Base-by-base conservation (phyloP, 345 rosid genomes). In the Aethionema arabicum region DNA sequence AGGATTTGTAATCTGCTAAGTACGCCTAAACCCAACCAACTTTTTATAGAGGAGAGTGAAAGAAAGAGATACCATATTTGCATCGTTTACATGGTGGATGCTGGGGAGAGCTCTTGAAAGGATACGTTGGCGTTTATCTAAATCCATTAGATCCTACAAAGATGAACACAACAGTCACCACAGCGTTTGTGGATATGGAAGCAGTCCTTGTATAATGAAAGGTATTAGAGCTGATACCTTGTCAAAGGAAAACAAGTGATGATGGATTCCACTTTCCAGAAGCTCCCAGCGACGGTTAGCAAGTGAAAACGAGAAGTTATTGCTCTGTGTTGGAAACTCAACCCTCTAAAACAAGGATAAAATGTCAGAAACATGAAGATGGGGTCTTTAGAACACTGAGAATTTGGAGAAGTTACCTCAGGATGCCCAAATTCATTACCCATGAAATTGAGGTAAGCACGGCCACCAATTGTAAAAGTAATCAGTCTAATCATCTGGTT, bases 381-480 rank as follows among this genome's bases (percentile, higher is more conserved):
- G 43, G 45, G 21, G 37, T 36, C 27, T 53, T 69, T 27, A 40
- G 43, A 56, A 62, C 29, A 39, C 40, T 14, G 15, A 68, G 47
- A 6, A 37, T 39, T 43, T 45, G 50, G 44, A 33, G 72, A 66
- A 45, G 76, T 53, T 68, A 89, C 98, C 83, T 78, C 74, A 30
- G 98, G 95, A 79, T 92, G 98, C 72, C 91, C 98, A 79, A 92
- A 92, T 79, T 92, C 98, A 56, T 92, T 89, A 63, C 98, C 98
- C 90, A 89, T 89, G 78, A 92, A 92, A 72, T 83, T 92, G 66
- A 92, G 97, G 80, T 85, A 92, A 68, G 91, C 95, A 70, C 21
- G 77, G 49, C 93, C 98, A 56, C 97, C 82, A 35, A 87, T 72
- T 30, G 98, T 73, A 68, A 84, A 92, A 42, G 95, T 85, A 52